Evolutionary conservation across 2,329 filamentous ascomycete genomes (phyloP), one percentile per base, ranked within the genome.

Genomic region (Mycosphaerelloides madeirae): DNA sequence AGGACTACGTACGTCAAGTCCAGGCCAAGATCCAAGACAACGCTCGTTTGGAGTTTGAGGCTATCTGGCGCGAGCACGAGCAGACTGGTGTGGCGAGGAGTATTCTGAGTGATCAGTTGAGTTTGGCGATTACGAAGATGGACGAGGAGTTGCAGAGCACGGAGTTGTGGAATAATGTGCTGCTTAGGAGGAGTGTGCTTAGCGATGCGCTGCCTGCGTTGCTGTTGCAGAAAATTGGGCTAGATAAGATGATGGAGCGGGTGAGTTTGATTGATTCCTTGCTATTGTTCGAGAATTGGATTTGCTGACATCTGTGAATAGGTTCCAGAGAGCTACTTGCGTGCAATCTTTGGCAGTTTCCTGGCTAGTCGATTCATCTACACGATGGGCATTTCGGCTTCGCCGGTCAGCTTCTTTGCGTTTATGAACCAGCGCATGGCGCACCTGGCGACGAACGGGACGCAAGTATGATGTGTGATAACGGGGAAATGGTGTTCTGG

Each of bases 341-440:
- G 89, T 55, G 85, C 90, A 54, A 97, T 98, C 65, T 98, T 98
- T 64, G 93, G 93, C 57, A 94, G 87, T 37, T 96, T 91, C 70
- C 76, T 98, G 56, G 91, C 93, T 38, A 94, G 86, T 62, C 85
- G 93, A 33, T 98, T 98, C 66, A 88, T 98, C 31, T 98, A 98
- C 68, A 82, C 95, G 66, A 93, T 91, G 65, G 93, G 93, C 61
- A 90, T 89, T 65, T 84, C 80, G 55, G 90, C 93, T 4, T 93
- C 85, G 73, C 91, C 96, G 62, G 97, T 98, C 73, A 89, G 91
- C 31, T 98, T 98, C 77, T 98, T 95, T 70, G 88, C 95, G 66
- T 98, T 97, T 58, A 75, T 75, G 72, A 74, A 70, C 59, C 66
- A 71, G 56, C 63, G 71, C 18, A 74, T 73, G 66, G 60, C 62